Evolutionary conservation across 495 filamentous ascomycete species (phyloP).

Genomic region (Extremus antarcticus): DNA sequence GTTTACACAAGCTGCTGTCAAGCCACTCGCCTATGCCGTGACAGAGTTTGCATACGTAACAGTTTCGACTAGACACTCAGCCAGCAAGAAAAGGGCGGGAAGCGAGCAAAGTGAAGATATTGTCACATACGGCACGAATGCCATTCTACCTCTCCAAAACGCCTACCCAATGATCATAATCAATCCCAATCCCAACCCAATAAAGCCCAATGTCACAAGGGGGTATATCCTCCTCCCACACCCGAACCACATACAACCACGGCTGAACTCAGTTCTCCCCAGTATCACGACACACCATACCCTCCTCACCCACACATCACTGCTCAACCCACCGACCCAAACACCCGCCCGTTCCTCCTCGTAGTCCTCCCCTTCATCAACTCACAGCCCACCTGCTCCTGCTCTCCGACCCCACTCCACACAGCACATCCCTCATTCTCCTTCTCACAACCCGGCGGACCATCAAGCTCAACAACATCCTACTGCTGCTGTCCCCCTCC

Average conservation of each 20-base stretch:
- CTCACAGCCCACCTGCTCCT: too few relatives aligned
- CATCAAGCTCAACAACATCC: not conserved
- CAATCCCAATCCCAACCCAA: not conserved
- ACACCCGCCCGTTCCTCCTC: not conserved
- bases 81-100: too few relatives aligned
- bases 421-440: not conserved
- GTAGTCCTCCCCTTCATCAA: not conserved
- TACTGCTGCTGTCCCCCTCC: not conserved
- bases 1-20: too few relatives aligned
- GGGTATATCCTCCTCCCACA: not conserved
- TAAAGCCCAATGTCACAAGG: not conserved
- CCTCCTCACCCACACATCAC: too few relatives aligned
- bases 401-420: not conserved
- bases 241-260: not conserved
- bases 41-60: too few relatives aligned
- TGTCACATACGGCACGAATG: not conserved
- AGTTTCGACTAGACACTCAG: too few relatives aligned
- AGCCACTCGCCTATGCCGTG: too few relatives aligned
- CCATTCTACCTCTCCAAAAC: not conserved
- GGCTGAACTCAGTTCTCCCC: too few relatives aligned
- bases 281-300: not conserved
- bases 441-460: not conserved
- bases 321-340: not conserved
- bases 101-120: too few relatives aligned
- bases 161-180: not conserved